A percentile compares a stretch with the other conserved stretches of the same genome.
These are phyloP conservation scores for Loxodes magnus DNA, from an alignment of 73 alveolate genomes.

Conservation along the genomic window DNA sequence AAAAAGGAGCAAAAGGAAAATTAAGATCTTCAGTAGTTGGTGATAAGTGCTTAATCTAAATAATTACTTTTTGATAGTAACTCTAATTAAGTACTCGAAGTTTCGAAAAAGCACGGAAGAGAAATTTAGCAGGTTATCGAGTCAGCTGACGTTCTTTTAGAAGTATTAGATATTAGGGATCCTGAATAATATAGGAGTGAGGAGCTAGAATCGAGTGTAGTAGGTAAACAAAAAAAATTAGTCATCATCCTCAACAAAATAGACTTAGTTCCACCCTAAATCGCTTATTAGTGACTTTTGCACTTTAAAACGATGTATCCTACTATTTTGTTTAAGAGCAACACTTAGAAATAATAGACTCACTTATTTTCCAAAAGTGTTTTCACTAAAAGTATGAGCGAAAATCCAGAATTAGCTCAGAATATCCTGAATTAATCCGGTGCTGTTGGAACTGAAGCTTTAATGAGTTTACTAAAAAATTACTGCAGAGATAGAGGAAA, in stretches of 20 bases:
- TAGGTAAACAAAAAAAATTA: slow-evolving; percentile 74
- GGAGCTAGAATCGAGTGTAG: slow-evolving; percentile 68
- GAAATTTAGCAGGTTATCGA: slow-evolving; percentile 81
- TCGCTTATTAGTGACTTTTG: slow-evolving; percentile 85
- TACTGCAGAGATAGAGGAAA: slow-evolving; percentile 75
- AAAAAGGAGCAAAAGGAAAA: slow-evolving; percentile 10
- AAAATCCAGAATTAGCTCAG: slow-evolving; percentile 64
- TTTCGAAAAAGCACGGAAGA: slow-evolving; percentile 24
- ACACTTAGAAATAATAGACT: slow-evolving; percentile 68
- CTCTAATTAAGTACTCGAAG: slow-evolving; percentile 6
- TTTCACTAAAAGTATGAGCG: slow-evolving; percentile 60
- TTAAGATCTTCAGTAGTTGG: slow-evolving; percentile 5
- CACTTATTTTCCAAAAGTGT: slow-evolving; percentile 65
- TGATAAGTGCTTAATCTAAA: slow-evolving; percentile 8
- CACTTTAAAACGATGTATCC: slow-evolving; percentile 74
- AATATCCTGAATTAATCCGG: slow-evolving; percentile 64
- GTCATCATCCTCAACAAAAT: slow-evolving; percentile 85
- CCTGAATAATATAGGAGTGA: slow-evolving; percentile 87
- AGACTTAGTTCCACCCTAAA: slow-evolving; percentile 89
- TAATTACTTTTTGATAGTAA: slow-evolving; percentile 9
- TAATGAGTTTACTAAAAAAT: slow-evolving; percentile 82
- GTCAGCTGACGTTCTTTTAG: slow-evolving; percentile 87
- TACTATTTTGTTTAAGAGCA: slow-evolving; percentile 72
- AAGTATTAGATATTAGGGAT: slow-evolving; percentile 96
- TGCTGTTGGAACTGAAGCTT: slow-evolving; percentile 91